Percentiles rank a stretch among this genome's conserved stretches.
These are phyloP conservation scores for Capronia epimyces DNA, from an alignment of 2,329 filamentous ascomycete species.

Conservation along the genomic window DNA sequence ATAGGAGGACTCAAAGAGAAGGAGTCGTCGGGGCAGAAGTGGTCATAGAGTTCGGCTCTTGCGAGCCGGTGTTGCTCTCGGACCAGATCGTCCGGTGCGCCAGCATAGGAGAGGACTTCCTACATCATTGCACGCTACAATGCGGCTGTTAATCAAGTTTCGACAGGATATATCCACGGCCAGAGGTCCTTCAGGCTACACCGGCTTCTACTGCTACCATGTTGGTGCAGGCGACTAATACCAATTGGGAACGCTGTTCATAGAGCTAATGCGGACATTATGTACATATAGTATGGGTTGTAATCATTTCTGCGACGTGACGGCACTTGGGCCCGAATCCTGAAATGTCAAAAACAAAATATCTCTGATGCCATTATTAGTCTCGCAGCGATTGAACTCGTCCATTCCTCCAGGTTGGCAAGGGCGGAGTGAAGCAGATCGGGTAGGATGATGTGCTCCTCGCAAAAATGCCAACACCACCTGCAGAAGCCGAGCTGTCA, in stretches of 20 bases:
- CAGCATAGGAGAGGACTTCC: background rate
- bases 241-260: conserved; percentile 9
- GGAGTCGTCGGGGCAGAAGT: conserved; percentile 38
- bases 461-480: background rate
- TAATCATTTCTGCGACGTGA: conserved; percentile 1
- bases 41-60: conserved; percentile 12
- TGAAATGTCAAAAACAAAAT: background rate
- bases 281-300: conserved; percentile 24
- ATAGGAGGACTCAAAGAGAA: conserved; percentile 95
- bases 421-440: background rate
- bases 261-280: background rate
- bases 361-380: no score
- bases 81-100: background rate
- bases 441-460: background rate
- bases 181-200: background rate
- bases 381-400: no score
- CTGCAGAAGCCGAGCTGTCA: conserved; percentile 7
- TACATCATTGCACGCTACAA: background rate
- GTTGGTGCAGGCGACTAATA: conserved; percentile 10
- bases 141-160: background rate
- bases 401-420: no score
- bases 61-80: background rate
- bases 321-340: conserved; percentile 1
- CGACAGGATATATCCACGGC: background rate
- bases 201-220: conserved; percentile 1